Evolutionary conservation across 1,284 basidiomycete species (phyloP), one percentile per base, ranked within the genome.

Genomic region (Cutaneotrichosporon dermatis): DNA sequence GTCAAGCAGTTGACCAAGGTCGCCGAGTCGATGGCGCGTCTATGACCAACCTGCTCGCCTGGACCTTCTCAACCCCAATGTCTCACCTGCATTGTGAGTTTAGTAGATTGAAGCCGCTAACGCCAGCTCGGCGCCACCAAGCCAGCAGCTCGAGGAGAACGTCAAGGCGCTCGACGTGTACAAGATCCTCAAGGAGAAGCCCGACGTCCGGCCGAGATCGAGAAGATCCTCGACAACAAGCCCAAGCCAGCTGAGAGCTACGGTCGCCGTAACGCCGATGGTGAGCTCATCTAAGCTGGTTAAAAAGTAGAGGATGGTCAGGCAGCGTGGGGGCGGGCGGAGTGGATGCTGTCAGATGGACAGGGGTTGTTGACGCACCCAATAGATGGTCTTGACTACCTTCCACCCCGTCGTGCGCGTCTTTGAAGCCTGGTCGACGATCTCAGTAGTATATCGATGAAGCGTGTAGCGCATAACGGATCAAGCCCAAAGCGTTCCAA

Each of bases 31-130:
- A 82, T 80, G 83, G 82, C 65, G 55, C 59, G 8, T 83, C 79
- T 40, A 82, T 84, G 58, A 79, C 84, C 35, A 83, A 84, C 55
- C 82, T 94, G 0, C 81, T 91, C 41, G 89, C 89, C 5, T 91
- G 89, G 88, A 81, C 87, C 84, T 86, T 64, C 62, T 66, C 52
- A 86, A 88, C 73, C 82, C 84, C n/a, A 85, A 88, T 75, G 87
- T 84, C 42, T 80, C 36, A 77, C 76, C 44, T 84, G 87, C 65
- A 87, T 88, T 67, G 81, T 89, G 56, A 86, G 88, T 55, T 82
- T 7, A 44, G 9, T 10, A 25, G 25, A 25, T 9, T 12, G 9
- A 40, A 40, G 33, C 25, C 25, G 25, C 53, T 62, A 15, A 53
- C 39, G 4, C 25, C 44, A 76, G 71, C 72, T 76, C 54, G 75